These are phyloP conservation scores for Nepenthes alata DNA, from an alignment of 179 eudicot species.

Conservation along the genomic window DNA sequence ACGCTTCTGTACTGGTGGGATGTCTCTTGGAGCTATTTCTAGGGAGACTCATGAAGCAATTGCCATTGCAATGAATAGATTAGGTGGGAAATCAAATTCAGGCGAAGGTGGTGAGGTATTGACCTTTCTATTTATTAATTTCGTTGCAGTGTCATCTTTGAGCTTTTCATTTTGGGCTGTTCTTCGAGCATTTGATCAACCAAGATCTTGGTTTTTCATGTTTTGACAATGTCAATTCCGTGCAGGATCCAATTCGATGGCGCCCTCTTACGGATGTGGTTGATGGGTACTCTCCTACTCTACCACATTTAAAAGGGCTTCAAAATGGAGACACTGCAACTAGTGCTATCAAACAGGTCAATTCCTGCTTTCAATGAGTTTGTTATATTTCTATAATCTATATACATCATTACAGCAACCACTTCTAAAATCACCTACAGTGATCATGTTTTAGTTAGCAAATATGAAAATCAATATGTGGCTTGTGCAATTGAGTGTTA, in stretches of 20 bases:
- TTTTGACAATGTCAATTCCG: conserved; percentile 2
- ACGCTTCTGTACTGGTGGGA: conserved; percentile 99
- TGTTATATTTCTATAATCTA: too few relatives aligned
- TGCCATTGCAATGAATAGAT: conserved; percentile 98
- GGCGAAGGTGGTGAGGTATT: conserved; percentile 99
- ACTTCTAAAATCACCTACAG: neutral
- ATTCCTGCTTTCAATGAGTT: neutral
- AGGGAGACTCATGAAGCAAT: conserved; percentile 99
- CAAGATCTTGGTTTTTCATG: conserved; percentile 3
- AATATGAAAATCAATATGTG: too few relatives aligned
- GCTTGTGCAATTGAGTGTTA: too few relatives aligned
- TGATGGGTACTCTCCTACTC: conserved; percentile 95
- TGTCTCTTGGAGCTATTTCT: conserved; percentile 99
- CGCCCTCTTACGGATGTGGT: conserved; percentile 88
- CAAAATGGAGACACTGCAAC: conserved; percentile 99
- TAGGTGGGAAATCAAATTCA: conserved; percentile 96
- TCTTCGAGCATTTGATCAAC: neutral
- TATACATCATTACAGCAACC: neutral
- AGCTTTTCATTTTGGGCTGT: conserved; percentile 3
- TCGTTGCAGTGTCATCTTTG: neutral
- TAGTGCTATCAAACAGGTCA: conserved; percentile 98
- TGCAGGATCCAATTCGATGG: conserved; percentile 99
- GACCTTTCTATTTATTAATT: neutral
- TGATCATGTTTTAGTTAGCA: too few relatives aligned
- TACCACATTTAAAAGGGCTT: conserved; percentile 98